Evolutionary conservation across 495 filamentous ascomycete genomes (phyloP).

Genomic region (Podospora sp.): DNA sequence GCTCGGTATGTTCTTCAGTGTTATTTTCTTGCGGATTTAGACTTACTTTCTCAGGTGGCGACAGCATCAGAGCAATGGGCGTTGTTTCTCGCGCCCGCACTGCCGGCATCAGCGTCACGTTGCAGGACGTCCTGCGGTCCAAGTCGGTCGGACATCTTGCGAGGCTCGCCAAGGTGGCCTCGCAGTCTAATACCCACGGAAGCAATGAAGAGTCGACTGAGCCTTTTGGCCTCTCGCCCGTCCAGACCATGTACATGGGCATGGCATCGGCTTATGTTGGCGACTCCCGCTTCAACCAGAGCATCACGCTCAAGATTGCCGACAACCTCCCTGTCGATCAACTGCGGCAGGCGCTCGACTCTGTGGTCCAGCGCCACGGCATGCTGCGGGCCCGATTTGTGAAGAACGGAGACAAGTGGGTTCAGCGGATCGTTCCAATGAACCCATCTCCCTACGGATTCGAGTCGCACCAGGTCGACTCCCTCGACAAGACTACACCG

Average conservation of each 20-base stretch:
- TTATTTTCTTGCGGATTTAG: background rate
- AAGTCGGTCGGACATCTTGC: constrained; percentile 35
- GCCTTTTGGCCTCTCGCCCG: constrained; percentile 60
- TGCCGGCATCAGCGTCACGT: constrained; percentile 25
- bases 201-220: constrained; percentile 43
- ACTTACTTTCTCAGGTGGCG: constrained; percentile 21
- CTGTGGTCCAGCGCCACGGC: constrained; percentile 56
- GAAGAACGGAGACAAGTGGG: constrained; percentile 27
- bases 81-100: constrained; percentile 26
- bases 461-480: constrained; percentile 22
- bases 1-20: constrained; percentile 26
- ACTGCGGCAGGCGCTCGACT: constrained; percentile 48
- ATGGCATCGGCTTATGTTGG: constrained; percentile 44
- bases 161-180: constrained; percentile 24
- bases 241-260: constrained; percentile 61
- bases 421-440: constrained; percentile 30
- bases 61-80: constrained; percentile 34
- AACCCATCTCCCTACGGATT: constrained; percentile 24
- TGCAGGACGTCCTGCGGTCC: constrained; percentile 32
- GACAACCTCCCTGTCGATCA: constrained; percentile 37
- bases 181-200: background rate
- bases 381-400: constrained; percentile 63
- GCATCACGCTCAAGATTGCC: constrained; percentile 55
- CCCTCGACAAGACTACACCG: constrained; percentile 15
- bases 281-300: constrained; percentile 64